Evolutionary conservation across 371 early-diverging fungal species (phyloP).

Genomic region (Lichtheimia ramosa): DNA sequence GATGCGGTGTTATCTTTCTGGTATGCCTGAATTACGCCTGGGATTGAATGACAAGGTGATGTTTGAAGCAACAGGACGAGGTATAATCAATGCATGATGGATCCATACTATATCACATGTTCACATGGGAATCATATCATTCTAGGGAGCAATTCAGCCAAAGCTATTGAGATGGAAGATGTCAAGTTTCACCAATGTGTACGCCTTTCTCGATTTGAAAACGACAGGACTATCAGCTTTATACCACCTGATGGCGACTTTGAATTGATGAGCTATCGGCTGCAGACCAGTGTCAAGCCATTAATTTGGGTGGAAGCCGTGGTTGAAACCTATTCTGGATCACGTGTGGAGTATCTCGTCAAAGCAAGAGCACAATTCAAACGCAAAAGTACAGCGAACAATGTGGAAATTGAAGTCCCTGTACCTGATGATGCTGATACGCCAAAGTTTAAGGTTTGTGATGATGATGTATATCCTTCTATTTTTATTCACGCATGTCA

Average conservation of each 20-base stretch:
- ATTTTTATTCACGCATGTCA: too few species aligned
- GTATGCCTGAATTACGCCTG: conserved; percentile 98
- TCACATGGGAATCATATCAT: neutral
- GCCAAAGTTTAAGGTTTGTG: conserved; percentile 91
- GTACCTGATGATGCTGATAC: conserved; percentile 97
- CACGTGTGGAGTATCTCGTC: conserved; percentile 94
- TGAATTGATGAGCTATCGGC: conserved; percentile 98
- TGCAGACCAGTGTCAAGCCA: conserved; percentile 93
- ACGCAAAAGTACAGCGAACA: conserved; percentile 94
- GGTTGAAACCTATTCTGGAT: conserved; percentile 88
- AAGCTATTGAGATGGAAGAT: conserved; percentile 99
- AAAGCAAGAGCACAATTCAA: conserved; percentile 98
- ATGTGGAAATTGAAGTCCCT: conserved; percentile 96
- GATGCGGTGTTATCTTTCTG: conserved; percentile 95
- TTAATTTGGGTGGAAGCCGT: conserved; percentile 95
- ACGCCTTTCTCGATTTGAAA: conserved; percentile 92
- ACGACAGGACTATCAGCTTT: conserved; percentile 94
- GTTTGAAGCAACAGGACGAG: conserved; percentile 94
- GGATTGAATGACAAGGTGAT: conserved; percentile 98
- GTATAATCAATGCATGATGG: conserved; percentile 22
- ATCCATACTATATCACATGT: too few species aligned
- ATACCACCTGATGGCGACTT: conserved; percentile 96
- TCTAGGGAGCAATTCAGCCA: conserved; percentile 71
- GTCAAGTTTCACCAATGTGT: conserved; percentile 99
- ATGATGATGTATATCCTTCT: conserved; percentile 13